Evolutionary conservation across 306 rosid genomes (phyloP), one percentile per base, ranked within the genome.

Genomic region (Cicer bijugum): DNA sequence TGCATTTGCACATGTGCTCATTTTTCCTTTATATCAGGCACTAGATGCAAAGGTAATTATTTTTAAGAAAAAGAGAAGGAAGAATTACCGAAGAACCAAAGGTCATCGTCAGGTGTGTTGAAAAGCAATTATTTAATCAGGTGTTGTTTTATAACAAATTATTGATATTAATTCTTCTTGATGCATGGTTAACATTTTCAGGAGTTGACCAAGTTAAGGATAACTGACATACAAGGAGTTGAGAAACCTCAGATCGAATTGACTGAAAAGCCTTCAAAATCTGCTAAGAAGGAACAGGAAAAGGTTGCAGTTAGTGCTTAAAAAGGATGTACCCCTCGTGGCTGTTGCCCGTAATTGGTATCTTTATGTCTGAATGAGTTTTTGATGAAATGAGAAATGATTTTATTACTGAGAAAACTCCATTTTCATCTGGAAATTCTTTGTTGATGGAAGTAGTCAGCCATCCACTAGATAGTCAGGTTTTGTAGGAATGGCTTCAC

Each of bases 161-260:
- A 35, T 66, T 65, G 72, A 33, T 69, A 9, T 39, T 74, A 44
- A 71, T 56, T 56, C 19, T 68, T 77, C 16, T 12, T 78, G 61
- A 73, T 37, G 37, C 55, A n/a, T 82, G 64, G 7, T 79, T 62
- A 71, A 50, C 33, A 72, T 66, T 75, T 82, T 20, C 84, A 91
- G 98, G 98, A 94, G 72, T 75, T 94, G 81, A 91, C 96, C 7
- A 91, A 94, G 88, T 75, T 94, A 82, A 94, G 99, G 92, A 88
- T 94, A 82, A 81, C 83, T 78, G 88, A 94, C 75, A 87, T 91
- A 66, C 87, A 91, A 87, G 99, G 99, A 81, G 84, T 94, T 72
- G 88, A 86, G 84, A 89, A 87, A 80, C 95, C 89, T 35, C 76
- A 71, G 35, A 75, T 42, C 10, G 73, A 14, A 16, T 66, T 67